A percentile compares a stretch with the other conserved stretches of the same genome.
phyloP scores from a whole-genome alignment of 2,329 filamentous ascomycete genomes.

The Fusarium armeniacum region DNA sequence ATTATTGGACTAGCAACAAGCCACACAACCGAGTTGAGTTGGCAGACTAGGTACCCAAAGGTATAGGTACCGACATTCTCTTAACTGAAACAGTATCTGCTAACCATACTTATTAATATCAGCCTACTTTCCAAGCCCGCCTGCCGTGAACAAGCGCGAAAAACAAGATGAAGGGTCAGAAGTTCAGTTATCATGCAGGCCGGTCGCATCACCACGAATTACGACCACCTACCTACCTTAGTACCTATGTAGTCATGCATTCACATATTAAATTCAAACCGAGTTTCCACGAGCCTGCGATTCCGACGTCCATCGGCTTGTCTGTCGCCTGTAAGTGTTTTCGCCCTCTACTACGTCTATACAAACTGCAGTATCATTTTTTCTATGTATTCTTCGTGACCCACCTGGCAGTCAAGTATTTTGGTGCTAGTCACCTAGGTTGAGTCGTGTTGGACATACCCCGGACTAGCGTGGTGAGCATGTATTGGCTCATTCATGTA shows the following conservation, averaged over 20 bases:
- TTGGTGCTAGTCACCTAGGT: background rate
- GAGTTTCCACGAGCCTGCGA: no score
- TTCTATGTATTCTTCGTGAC: background rate
- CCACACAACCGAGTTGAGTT: conserved; percentile 24
- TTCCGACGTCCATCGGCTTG: background rate
- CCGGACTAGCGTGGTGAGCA: conserved; percentile 17
- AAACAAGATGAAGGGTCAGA: conserved; percentile 26
- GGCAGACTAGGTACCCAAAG: conserved; percentile 5
- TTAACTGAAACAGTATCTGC: background rate
- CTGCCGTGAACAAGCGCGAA: conserved; percentile 15
- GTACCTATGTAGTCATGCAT: background rate
- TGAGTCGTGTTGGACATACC: background rate
- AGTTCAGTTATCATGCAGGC: conserved; percentile 4
- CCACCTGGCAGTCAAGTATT: background rate
- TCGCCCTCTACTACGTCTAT: background rate
- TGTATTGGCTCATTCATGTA: conserved; percentile 29
- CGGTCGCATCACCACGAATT: background rate
- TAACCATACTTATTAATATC: background rate
- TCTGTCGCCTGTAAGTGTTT: background rate
- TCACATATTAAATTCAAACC: background rate
- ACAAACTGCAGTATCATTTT: background rate
- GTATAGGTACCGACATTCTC: background rate
- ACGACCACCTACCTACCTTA: background rate
- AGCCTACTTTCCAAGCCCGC: conserved; percentile 13
- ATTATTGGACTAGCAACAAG: conserved; percentile 3